Percentiles rank a stretch among this genome's conserved stretches.
Evolutionary conservation across 495 filamentous ascomycete genomes (phyloP).

Genomic region (Apodospora peruviana): DNA sequence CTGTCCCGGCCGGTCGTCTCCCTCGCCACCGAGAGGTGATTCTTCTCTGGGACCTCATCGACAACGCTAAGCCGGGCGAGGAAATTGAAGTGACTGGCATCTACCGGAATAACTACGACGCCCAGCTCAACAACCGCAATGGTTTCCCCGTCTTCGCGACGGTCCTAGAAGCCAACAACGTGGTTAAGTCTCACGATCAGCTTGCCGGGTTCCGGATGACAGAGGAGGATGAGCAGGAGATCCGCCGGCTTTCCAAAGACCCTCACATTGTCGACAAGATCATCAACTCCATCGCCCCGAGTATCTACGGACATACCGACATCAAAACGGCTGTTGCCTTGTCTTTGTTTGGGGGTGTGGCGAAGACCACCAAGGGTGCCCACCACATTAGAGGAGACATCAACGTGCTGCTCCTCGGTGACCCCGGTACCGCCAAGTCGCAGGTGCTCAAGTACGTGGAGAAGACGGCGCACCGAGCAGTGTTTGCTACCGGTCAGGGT

Average conservation of each 20-base stretch:
- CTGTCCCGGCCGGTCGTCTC: slow-evolving; percentile 92
- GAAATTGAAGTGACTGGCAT: slow-evolving; percentile 96
- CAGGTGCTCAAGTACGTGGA: slow-evolving; percentile 98
- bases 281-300: slow-evolving; percentile 88
- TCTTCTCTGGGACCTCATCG: slow-evolving; percentile 94
- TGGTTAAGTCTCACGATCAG: slow-evolving; percentile 96
- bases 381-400: slow-evolving; percentile 95
- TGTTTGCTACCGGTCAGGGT: slow-evolving; percentile 97
- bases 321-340: slow-evolving; percentile 97
- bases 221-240: slow-evolving; percentile 90
- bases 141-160: slow-evolving; percentile 99
- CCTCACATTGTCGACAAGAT: slow-evolving; percentile 93
- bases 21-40: slow-evolving; percentile 94
- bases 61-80: slow-evolving; percentile 94
- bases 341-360: slow-evolving; percentile 91
- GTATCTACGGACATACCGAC: slow-evolving; percentile 94
- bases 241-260: slow-evolving; percentile 79
- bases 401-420: slow-evolving; percentile 94
- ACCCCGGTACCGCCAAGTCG: slow-evolving; percentile 97
- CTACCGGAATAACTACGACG: slow-evolving; percentile 98
- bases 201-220: slow-evolving; percentile 95
- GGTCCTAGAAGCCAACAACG: slow-evolving; percentile 93
- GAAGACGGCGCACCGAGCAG: slow-evolving; percentile 93
- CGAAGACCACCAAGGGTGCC: slow-evolving; percentile 81
- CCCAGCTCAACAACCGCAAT: slow-evolving; percentile 96